These are phyloP conservation scores for Candida parachauliodes DNA, from an alignment of 805 yeast species.

Conservation along the genomic window DNA sequence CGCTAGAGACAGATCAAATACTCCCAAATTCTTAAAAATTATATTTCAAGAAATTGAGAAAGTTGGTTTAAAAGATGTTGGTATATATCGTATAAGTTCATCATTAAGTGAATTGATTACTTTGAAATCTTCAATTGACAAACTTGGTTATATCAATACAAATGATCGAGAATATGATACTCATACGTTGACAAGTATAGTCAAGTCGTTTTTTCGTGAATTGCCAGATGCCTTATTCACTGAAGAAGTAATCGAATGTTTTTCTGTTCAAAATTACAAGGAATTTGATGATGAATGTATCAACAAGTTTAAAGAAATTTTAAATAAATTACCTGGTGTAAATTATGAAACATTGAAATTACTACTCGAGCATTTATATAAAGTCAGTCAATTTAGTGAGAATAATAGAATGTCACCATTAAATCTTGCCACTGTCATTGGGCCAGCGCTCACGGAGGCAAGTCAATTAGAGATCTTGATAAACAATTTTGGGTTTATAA, in stretches of 20 bases:
- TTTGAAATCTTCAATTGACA: slow-evolving; percentile 44
- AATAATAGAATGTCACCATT: slow-evolving; percentile 84
- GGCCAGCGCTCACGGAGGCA: slow-evolving; percentile 58
- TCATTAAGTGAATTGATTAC: slow-evolving; percentile 45
- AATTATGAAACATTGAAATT: slow-evolving; percentile 68
- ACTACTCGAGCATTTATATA: slow-evolving; percentile 64
- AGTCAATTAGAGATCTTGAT: slow-evolving; percentile 45
- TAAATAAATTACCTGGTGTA: slow-evolving; percentile 51
- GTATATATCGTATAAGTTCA: slow-evolving; percentile 73
- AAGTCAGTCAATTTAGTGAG: slow-evolving; percentile 62
- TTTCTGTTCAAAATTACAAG: slow-evolving; percentile 34
- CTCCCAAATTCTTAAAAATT: slow-evolving; percentile 65
- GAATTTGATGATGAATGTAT: slow-evolving; percentile 4
- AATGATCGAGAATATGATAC: slow-evolving; percentile 61
- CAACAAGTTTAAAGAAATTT: slow-evolving; percentile 25
- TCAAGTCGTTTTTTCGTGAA: slow-evolving; percentile 79
- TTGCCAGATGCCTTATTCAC: slow-evolving; percentile 81
- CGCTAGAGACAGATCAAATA: slow-evolving; percentile 55
- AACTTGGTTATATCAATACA: slow-evolving; percentile 44
- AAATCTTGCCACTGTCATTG: slow-evolving; percentile 86
- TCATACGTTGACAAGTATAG: slow-evolving; percentile 84
- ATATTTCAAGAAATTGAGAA: slow-evolving; percentile 73
- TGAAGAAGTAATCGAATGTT: slow-evolving; percentile 57
- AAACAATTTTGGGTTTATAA: slow-evolving; percentile 53
- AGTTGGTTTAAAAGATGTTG: slow-evolving; percentile 88